A percentile compares a stretch with the other conserved stretches of the same genome.
These are phyloP conservation scores for Aschersonia sp. DNA, from an alignment of 2,329 filamentous ascomycete genomes.

Conservation along the genomic window DNA sequence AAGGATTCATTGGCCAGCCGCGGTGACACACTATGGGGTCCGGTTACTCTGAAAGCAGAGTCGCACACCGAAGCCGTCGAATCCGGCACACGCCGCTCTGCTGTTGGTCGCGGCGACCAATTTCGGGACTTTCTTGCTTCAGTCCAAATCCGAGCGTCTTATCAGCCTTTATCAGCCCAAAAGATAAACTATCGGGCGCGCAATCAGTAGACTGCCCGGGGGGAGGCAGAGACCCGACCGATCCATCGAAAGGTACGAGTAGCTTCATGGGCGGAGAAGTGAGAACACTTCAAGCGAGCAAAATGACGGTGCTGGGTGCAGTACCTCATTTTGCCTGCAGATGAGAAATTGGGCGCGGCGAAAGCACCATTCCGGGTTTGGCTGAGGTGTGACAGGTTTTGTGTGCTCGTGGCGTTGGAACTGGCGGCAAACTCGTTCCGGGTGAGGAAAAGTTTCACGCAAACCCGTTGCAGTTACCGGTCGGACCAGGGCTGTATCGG, in stretches of 20 bases:
- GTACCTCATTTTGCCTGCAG: neutral
- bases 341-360: neutral
- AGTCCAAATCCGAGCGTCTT: neutral
- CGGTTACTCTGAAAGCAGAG: neutral
- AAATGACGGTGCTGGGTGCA: neutral
- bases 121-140: neutral
- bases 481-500: neutral
- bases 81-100: neutral
- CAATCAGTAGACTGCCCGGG: neutral
- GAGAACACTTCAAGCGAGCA: neutral
- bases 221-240: too few species aligned
- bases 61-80: neutral
- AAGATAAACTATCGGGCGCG: neutral
- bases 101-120: too few species aligned
- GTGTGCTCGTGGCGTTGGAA: neutral
- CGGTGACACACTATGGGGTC: neutral
- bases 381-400: neutral
- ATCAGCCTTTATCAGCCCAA: neutral
- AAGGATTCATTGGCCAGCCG: neutral
- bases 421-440: constrained; percentile 15
- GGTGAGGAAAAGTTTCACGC: constrained; percentile 4
- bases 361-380: neutral
- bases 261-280: too few species aligned
- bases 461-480: neutral
- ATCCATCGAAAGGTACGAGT: too few species aligned